Evolutionary conservation across 805 yeast species (phyloP).

Genomic region (Ogataea pignaliae): DNA sequence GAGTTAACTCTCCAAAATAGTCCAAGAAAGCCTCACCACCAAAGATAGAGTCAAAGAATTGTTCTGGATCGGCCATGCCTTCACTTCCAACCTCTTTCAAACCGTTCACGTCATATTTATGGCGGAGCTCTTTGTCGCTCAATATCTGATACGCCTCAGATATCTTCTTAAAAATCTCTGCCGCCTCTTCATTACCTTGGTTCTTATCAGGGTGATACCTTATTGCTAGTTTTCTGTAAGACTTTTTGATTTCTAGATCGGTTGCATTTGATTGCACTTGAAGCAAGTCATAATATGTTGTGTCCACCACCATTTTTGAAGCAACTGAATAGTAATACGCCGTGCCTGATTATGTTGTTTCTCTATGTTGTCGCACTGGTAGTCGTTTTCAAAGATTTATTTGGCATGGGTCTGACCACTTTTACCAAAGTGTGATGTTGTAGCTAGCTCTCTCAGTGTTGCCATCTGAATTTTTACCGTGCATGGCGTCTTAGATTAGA

Average conservation of each 20-base stretch:
- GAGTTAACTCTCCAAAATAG: conserved; percentile 74
- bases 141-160: conserved; percentile 75
- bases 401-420: too few species aligned
- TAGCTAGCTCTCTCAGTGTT: too few species aligned
- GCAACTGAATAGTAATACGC: background rate
- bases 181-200: conserved; percentile 90
- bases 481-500: too few species aligned
- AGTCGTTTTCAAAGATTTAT: too few species aligned
- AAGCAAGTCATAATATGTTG: conserved; percentile 79
- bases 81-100: conserved; percentile 46
- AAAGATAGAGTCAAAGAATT: conserved; percentile 77
- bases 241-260: conserved; percentile 81
- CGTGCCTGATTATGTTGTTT: too few species aligned
- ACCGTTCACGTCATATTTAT: conserved; percentile 80
- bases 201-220: conserved; percentile 93
- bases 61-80: conserved; percentile 77
- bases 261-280: conserved; percentile 68
- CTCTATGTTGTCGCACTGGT: too few species aligned
- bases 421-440: too few species aligned
- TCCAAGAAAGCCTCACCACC: conserved; percentile 78
- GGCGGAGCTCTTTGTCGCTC: conserved; percentile 65
- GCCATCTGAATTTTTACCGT: too few species aligned
- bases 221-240: conserved; percentile 88
- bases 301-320: conserved; percentile 69
- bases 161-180: conserved; percentile 74